phyloP scores from a whole-genome alignment of 2,329 filamentous ascomycete genomes.

The Penicillium brasilianum region DNA sequence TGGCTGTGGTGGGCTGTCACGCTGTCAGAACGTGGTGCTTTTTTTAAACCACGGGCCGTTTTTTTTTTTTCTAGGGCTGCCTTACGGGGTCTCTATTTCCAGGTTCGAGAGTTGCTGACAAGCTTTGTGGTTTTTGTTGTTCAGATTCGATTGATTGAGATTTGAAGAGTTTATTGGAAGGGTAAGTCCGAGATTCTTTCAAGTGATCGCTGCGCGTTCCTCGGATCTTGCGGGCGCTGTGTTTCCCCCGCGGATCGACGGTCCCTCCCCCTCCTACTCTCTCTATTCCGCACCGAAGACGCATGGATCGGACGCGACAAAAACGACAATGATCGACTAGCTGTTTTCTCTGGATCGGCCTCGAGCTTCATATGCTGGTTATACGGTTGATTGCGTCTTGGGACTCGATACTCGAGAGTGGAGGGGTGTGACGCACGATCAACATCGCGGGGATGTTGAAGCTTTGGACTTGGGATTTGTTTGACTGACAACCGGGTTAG shows the following conservation, averaged over 20 bases:
- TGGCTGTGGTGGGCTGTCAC: constrained; percentile 35
- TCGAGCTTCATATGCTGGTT: background rate
- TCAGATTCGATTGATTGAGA: constrained; percentile 30
- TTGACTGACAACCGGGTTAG: constrained; percentile 28
- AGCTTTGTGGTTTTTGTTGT: constrained; percentile 6
- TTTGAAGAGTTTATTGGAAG: constrained; percentile 34
- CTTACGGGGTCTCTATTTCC: background rate
- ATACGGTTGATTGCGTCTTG: background rate
- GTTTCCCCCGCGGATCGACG: constrained; percentile 16
- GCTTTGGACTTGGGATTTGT: constrained; percentile 9
- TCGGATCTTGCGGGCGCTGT: constrained; percentile 4
- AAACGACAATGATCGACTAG: background rate
- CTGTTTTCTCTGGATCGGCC: background rate
- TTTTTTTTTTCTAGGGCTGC: background rate
- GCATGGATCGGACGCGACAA: background rate
- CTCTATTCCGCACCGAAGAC: constrained; percentile 13
- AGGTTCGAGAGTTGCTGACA: constrained; percentile 19
- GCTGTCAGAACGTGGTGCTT: constrained; percentile 31
- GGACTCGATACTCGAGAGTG: background rate
- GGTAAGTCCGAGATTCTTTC: constrained; percentile 33
- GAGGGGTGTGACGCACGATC: constrained; percentile 6
- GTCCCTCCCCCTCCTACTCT: constrained; percentile 11
- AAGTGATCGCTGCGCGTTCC: background rate
- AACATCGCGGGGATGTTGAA: constrained; percentile 2
- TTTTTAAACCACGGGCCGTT: background rate